Percentiles rank a stretch among this genome's conserved stretches.
Conservation (phyloP, 1,139 yeast species). For the Pichia sp. region DNA sequence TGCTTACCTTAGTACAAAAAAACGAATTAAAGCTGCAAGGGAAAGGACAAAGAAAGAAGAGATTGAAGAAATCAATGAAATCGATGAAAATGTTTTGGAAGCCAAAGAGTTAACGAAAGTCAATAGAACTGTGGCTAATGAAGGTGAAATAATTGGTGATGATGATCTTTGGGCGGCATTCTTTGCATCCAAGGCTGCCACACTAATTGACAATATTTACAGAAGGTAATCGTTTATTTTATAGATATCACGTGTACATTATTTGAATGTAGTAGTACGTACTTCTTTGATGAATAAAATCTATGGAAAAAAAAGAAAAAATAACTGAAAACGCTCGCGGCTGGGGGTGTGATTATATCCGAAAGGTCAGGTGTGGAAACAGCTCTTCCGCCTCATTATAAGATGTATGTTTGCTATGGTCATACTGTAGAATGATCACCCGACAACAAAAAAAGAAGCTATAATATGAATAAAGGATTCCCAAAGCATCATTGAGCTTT, state of each 20-base stretch:
- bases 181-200: constrained; percentile 32
- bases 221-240: no score
- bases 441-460: no score
- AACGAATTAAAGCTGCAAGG: constrained; percentile 36
- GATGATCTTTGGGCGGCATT: constrained; percentile 57
- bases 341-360: neutral
- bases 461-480: no score
- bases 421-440: no score
- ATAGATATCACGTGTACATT: neutral
- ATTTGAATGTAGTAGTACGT: no score
- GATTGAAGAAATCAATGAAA: constrained; percentile 1
- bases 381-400: no score
- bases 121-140: constrained; percentile 5
- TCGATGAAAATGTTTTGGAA: constrained; percentile 23
- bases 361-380: no score
- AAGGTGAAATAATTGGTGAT: constrained; percentile 28
- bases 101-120: constrained; percentile 35
- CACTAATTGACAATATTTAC: constrained; percentile 17
- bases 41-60: constrained; percentile 15
- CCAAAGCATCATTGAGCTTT: no score
- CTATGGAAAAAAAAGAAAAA: no score
- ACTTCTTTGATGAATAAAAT: no score
- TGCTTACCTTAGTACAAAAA: constrained; percentile 48
- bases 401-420: no score
- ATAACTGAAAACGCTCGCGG: no score